phyloP scores from a whole-genome alignment of 345 rosid genomes.

The Euclidium syriacum region DNA sequence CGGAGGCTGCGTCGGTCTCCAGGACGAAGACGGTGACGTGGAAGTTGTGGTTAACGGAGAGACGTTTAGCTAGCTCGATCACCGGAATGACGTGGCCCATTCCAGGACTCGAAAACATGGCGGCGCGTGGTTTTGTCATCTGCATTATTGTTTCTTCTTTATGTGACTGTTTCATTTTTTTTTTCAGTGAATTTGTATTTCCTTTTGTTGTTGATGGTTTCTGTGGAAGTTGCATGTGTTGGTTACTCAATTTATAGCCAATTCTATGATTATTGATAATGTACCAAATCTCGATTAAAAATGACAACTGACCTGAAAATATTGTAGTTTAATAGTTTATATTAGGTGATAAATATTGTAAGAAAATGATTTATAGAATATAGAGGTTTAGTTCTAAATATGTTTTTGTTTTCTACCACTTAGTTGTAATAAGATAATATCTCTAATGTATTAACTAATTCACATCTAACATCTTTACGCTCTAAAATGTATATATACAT shows the following conservation, averaged over 20 bases:
- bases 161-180: neutral
- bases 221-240: neutral
- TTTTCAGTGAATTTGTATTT: too few species aligned
- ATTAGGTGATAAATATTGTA: neutral
- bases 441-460: too few species aligned
- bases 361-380: too few species aligned
- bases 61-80: conserved; percentile 52
- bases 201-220: neutral
- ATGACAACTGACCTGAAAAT: neutral
- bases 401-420: too few species aligned
- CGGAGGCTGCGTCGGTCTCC: conserved; percentile 30
- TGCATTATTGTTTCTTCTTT: conserved; percentile 28
- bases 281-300: neutral
- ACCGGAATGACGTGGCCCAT: conserved; percentile 67
- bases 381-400: too few species aligned
- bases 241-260: conserved; percentile 20
- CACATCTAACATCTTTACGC: too few species aligned
- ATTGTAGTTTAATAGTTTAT: neutral
- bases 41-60: conserved; percentile 37
- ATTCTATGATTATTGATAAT: neutral
- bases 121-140: conserved; percentile 34
- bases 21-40: conserved; percentile 44
- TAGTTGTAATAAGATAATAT: too few species aligned
- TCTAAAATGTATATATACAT: too few species aligned
- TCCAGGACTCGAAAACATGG: conserved; percentile 63